Base-by-base conservation (phyloP, 352 stramenopile genomes). In the Globisporangium canariense region DNA sequence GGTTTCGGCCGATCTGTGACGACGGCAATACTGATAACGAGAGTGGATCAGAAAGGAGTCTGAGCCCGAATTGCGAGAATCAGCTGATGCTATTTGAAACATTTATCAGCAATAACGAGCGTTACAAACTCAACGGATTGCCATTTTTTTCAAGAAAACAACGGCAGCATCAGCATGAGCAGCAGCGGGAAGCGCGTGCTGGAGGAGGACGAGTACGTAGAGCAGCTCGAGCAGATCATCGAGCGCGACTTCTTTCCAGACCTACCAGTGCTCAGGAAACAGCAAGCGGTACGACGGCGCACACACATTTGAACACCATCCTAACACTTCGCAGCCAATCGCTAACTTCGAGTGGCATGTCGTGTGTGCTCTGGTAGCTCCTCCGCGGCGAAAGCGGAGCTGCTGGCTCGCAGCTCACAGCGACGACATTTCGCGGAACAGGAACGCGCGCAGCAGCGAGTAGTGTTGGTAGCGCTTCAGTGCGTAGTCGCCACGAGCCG, bases 171-270 rank as follows among this genome's bases (percentile, higher is more conserved):
- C 11, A 67, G 54, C 32, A 68, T 25, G 41, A 67, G 59, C 51
- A 68, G 41, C 54, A 73, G 66, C 71, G 67, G 25, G 38, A 78
- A 83, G 66, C 76, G 81, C 63, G 70, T 93, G 68, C 70, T 95
- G 34, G 85, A 95, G 49, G 87, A 95, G 66, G 87, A 95, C 18
- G 72, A 76, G 62, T 95, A 94, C 60, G 86, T 94, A 32, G 77
- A 84, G 66, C 67, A 69, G 47, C 69, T 95, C 30, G 87, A 78
- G 53, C 70, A 77, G 59, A 93, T 95, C 62, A 94, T 95, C 66
- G 81, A 95, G 76, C 85, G 87, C 55, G 85, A 93, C 71, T 95
- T 93, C 77, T 95, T 95, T 67, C 87, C 87, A 32, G 85, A 92
- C 61, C 73, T 93, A 2, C 58, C 70, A 11, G 70, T 65, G 41